A percentile compares a stretch with the other conserved stretches of the same genome.
Evolutionary conservation across 352 stramenopile genomes (phyloP).

Genomic region (Phytophthora europaea): DNA sequence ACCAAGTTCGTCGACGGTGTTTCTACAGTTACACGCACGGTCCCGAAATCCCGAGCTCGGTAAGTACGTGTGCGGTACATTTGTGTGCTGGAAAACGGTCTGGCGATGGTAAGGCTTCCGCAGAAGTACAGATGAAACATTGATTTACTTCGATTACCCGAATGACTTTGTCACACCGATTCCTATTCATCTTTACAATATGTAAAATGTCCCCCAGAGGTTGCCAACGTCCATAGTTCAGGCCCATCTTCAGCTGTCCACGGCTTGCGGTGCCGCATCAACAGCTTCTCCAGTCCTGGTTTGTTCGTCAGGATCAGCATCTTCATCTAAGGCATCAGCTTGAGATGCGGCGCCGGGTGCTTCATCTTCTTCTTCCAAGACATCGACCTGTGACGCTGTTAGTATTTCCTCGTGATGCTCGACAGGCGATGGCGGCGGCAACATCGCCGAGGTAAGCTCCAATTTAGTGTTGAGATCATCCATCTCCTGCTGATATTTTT

Average conservation of each 20-base stretch:
- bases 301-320: not conserved
- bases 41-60: constrained; percentile 67
- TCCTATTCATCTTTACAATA: not conserved
- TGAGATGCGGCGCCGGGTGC: not conserved
- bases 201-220: not conserved
- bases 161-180: constrained; percentile 10
- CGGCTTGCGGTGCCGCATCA: not conserved
- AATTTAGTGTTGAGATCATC: constrained; percentile 54
- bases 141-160: constrained; percentile 25
- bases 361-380: constrained; percentile 23
- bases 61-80: constrained; percentile 11
- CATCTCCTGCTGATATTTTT: constrained; percentile 42
- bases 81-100: not conserved
- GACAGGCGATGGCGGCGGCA: not conserved
- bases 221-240: not conserved
- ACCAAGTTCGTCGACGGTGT: constrained; percentile 99
- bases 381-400: constrained; percentile 29
- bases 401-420: constrained; percentile 7
- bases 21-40: constrained; percentile 98
- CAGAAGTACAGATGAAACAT: constrained; percentile 10
- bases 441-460: constrained; percentile 44
- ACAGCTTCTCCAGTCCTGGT: not conserved
- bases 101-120: not conserved
- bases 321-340: not conserved
- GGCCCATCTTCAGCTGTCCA: constrained; percentile 16